These are phyloP conservation scores for Microthyrium microscopicum DNA, from an alignment of 2,329 filamentous ascomycete species.

Conservation along the genomic window DNA sequence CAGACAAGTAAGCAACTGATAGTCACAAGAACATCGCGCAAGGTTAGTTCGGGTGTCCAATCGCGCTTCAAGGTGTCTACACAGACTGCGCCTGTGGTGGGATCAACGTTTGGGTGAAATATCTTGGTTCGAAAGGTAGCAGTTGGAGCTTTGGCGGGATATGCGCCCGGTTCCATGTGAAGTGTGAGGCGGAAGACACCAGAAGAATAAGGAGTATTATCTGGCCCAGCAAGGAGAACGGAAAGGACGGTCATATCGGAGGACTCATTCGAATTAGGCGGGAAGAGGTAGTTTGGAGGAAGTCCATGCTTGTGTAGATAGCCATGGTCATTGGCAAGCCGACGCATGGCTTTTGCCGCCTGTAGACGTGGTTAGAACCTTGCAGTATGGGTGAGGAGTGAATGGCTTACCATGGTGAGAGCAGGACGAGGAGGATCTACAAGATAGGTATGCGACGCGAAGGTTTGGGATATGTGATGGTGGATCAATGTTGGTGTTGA, in stretches of 20 bases:
- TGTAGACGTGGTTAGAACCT: constrained; percentile 12
- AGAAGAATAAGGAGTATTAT: constrained; percentile 40
- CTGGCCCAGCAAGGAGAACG: constrained; percentile 41
- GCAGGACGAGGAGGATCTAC: no score
- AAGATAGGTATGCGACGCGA: no score
- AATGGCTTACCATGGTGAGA: no score
- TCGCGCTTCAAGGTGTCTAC: constrained; percentile 49
- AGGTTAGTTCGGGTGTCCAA: constrained; percentile 40
- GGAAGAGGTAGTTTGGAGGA: constrained; percentile 46
- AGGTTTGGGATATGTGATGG: no score
- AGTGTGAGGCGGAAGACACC: constrained; percentile 45
- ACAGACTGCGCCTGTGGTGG: constrained; percentile 43
- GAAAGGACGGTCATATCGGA: constrained; percentile 42
- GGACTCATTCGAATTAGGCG: constrained; percentile 16
- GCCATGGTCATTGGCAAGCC: constrained; percentile 43
- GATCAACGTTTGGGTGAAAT: constrained; percentile 50
- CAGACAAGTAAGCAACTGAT: constrained; percentile 47
- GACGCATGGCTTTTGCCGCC: constrained; percentile 35
- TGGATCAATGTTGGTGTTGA: no score
- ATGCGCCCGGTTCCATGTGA: constrained; percentile 37
- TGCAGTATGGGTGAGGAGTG: no score
- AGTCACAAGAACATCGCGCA: constrained; percentile 40
- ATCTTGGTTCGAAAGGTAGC: constrained; percentile 44
- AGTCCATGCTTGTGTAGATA: constrained; percentile 37
- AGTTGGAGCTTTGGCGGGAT: constrained; percentile 35